A percentile compares a stretch with the other conserved stretches of the same genome.
Conservation (phyloP, 148 eudicot species). For the Persicaria tinctoria region DNA sequence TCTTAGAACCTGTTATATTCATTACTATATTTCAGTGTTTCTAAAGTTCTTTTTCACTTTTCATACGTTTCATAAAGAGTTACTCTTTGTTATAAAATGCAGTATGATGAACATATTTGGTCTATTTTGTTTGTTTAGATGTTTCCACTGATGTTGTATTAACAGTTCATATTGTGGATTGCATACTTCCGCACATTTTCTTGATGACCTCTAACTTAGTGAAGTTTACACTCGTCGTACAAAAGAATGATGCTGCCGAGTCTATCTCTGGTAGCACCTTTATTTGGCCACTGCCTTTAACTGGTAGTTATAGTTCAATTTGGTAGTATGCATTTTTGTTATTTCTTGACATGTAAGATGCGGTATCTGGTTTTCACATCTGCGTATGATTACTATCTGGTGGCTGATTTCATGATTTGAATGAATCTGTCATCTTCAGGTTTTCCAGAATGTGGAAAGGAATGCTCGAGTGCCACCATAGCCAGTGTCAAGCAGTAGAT, state of each 20-base stretch:
- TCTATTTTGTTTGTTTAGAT: not conserved
- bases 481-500: constrained; percentile 62
- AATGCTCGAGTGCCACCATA: constrained; percentile 84
- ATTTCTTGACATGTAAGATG: not conserved
- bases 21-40: not conserved
- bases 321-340: not conserved
- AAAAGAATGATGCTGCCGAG: not conserved
- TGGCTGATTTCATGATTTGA: not conserved
- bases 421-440: constrained; percentile 31
- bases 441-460: constrained; percentile 78
- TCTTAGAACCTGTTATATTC: not conserved
- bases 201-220: too few relatives aligned
- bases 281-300: not conserved
- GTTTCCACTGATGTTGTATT: not conserved
- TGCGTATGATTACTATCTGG: not conserved
- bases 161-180: not conserved
- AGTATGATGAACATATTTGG: too few relatives aligned
- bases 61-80: too few relatives aligned
- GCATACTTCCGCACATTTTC: not conserved
- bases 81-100: too few relatives aligned
- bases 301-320: not conserved
- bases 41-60: too few relatives aligned
- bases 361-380: not conserved
- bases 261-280: not conserved
- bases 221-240: not conserved